Conservation (phyloP, 148 eudicot genomes). For the Cornus kousa region DNA sequence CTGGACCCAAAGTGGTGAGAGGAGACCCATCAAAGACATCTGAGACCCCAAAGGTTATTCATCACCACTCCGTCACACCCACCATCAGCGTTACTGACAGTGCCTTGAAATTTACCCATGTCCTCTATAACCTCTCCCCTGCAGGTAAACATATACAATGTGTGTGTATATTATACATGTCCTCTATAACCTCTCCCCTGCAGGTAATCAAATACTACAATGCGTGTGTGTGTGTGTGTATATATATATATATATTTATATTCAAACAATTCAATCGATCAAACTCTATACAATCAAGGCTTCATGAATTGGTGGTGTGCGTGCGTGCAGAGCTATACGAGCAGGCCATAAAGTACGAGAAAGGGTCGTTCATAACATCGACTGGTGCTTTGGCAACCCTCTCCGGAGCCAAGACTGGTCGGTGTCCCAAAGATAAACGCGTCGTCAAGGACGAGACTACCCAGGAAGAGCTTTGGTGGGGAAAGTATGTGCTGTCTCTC, state of each 20-base stretch:
- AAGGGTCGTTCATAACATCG: constrained; percentile 70
- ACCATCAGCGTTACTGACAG: constrained; percentile 62
- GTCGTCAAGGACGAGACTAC: constrained; percentile 59
- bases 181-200: constrained; percentile 86
- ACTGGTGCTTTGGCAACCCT: constrained; percentile 75
- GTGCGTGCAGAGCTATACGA: constrained; percentile 59
- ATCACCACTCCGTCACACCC: constrained; percentile 24
- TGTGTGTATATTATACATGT: constrained; percentile 15
- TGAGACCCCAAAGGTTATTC: constrained; percentile 17
- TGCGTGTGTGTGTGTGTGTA: too few species aligned
- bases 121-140: constrained; percentile 86
- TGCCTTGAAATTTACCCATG: constrained; percentile 66
- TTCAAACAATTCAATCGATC: too few species aligned
- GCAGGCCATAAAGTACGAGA: constrained; percentile 72
- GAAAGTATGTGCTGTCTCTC: constrained; percentile 52
- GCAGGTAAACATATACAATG: constrained; percentile 38
- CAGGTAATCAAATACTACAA: constrained; percentile 35
- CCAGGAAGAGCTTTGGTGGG: constrained; percentile 78
- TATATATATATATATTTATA: too few species aligned
- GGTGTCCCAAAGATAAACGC: constrained; percentile 74
- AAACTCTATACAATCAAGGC: too few species aligned
- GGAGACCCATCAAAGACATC: constrained; percentile 56
- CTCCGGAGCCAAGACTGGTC: constrained; percentile 81
- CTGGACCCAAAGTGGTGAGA: constrained; percentile 68
- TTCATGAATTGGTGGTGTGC: background rate